These are phyloP conservation scores for Strobilomyces echinocephalus DNA, from an alignment of 768 basidiomycete genomes.

Conservation along the genomic window DNA sequence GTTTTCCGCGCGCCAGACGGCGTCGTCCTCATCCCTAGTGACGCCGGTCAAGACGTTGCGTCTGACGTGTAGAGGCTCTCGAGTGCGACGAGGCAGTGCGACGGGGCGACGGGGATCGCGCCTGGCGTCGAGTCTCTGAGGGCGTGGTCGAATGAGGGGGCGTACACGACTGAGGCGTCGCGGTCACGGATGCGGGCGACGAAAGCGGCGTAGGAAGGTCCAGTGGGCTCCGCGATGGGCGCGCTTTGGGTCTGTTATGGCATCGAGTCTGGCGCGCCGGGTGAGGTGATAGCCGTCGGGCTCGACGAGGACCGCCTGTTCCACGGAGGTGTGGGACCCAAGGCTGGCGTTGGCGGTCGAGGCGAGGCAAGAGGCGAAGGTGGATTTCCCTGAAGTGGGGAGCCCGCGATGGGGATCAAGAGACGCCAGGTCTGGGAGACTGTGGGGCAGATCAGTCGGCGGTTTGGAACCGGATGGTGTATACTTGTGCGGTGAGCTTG, in stretches of 20 bases:
- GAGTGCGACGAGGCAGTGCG: no score
- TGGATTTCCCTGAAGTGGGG: constrained; percentile 86
- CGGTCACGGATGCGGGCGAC: constrained; percentile 51
- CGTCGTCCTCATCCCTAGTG: no score
- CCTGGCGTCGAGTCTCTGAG: neutral
- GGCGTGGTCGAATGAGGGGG: constrained; percentile 4
- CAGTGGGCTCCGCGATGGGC: constrained; percentile 82
- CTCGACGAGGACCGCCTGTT: constrained; percentile 60
- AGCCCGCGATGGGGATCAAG: constrained; percentile 70
- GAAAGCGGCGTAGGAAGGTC: constrained; percentile 84
- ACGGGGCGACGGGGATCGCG: neutral
- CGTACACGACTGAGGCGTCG: neutral
- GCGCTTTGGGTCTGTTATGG: constrained; percentile 26
- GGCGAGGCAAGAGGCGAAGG: constrained; percentile 59
- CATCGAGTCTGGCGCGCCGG: constrained; percentile 37
- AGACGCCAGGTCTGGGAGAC: constrained; percentile 37
- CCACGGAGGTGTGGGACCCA: neutral
- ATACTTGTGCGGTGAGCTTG: constrained; percentile 37
- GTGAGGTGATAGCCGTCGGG: constrained; percentile 93
- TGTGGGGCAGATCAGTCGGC: neutral
- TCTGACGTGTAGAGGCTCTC: no score
- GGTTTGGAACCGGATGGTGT: neutral
- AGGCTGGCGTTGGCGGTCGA: constrained; percentile 47
- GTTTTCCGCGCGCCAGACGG: no score
- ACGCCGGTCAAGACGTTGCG: no score